A percentile compares a stretch with the other conserved stretches of the same genome.
These are phyloP conservation scores for Musa schizocarpa DNA, from an alignment of 176 grass and related monocot genomes.

Conservation along the genomic window DNA sequence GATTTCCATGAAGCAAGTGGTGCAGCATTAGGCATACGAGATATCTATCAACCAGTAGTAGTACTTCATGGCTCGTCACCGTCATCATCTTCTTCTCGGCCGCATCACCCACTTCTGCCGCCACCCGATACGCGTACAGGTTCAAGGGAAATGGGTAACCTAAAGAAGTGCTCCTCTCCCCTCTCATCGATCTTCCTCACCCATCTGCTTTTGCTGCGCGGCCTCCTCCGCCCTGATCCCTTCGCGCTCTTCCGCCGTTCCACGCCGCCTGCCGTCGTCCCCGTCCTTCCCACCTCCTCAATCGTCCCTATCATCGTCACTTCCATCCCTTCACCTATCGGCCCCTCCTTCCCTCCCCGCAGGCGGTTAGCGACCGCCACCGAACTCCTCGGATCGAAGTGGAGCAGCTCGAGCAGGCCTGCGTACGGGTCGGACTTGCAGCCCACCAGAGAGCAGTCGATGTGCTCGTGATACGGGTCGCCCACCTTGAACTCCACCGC, in stretches of 20 bases:
- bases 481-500: constrained; percentile 36
- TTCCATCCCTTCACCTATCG: constrained; percentile 35
- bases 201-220: constrained; percentile 27
- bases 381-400: constrained; percentile 21
- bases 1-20: too few species aligned
- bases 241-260: not conserved
- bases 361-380: constrained; percentile 35
- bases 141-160: constrained; percentile 19
- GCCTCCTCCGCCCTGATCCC: not conserved
- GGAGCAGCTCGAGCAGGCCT: constrained; percentile 30
- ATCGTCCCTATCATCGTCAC: constrained; percentile 34
- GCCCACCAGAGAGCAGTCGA: constrained; percentile 34
- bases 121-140: too few species aligned
- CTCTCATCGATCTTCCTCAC: constrained; percentile 31
- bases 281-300: not conserved
- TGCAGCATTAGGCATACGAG: too few species aligned
- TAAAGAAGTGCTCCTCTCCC: constrained; percentile 36
- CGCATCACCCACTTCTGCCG: too few species aligned
- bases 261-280: not conserved
- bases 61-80: too few species aligned
- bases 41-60: too few species aligned
- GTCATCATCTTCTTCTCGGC: too few species aligned
- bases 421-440: constrained; percentile 24
- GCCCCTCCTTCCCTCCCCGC: constrained; percentile 21
- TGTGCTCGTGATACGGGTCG: constrained; percentile 26